A percentile compares a stretch with the other conserved stretches of the same genome.
Conservation (phyloP, 805 yeast genomes). For the Suhomyces prunicola region DNA sequence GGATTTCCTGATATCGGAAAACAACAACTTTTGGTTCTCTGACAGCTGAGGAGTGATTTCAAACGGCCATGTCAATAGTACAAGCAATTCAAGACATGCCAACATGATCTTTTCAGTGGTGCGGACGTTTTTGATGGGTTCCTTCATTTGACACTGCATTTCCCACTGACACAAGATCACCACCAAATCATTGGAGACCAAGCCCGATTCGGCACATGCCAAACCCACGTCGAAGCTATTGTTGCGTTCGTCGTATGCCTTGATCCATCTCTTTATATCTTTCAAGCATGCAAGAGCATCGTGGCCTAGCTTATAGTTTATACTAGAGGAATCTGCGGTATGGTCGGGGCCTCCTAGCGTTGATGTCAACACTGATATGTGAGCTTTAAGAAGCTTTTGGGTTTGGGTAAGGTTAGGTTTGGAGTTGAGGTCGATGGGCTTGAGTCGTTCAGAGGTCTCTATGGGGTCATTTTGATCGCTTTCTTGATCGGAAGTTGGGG, state of each 20-base stretch:
- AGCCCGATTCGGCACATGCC: conserved; percentile 77
- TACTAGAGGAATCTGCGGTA: conserved; percentile 40
- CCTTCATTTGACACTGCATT: conserved; percentile 29
- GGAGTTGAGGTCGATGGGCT: conserved; percentile 19
- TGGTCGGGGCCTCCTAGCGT: conserved; percentile 91
- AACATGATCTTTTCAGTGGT: conserved; percentile 61
- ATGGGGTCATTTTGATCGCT: conserved; percentile 13
- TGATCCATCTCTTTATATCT: conserved; percentile 87
- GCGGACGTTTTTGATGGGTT: conserved; percentile 23
- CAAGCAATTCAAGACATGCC: conserved; percentile 74
- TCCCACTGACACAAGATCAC: conserved; percentile 79
- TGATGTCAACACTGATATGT: conserved; percentile 75
- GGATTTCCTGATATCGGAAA: conserved; percentile 58
- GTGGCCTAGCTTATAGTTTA: conserved; percentile 76
- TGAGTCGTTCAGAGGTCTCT: conserved; percentile 17
- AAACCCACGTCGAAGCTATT: conserved; percentile 77
- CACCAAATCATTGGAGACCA: conserved; percentile 69
- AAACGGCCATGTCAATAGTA: conserved; percentile 83
- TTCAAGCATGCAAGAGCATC: conserved; percentile 84
- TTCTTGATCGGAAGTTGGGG: background rate
- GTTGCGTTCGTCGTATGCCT: conserved; percentile 71
- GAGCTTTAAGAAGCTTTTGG: conserved; percentile 54
- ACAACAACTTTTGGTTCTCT: conserved; percentile 53
- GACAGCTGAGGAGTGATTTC: conserved; percentile 60
- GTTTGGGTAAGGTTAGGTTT: conserved; percentile 34